Percentiles rank a stretch among this genome's conserved stretches.
Evolutionary conservation across 139 green algal genomes (phyloP).

Genomic region (Prasinococcaceae sp.): DNA sequence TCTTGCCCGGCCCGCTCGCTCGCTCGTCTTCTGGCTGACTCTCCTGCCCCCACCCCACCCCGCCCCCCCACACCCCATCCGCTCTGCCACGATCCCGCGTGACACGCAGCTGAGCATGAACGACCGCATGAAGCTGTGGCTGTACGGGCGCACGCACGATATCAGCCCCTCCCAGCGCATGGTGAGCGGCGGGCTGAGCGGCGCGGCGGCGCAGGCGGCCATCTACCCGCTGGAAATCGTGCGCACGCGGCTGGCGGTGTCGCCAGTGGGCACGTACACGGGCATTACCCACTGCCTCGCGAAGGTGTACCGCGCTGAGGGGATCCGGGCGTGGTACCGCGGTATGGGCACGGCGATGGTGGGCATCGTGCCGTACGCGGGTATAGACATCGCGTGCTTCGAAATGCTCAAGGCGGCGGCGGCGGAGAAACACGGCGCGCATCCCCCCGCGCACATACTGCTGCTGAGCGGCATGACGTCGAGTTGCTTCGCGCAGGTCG

Average conservation of each 20-base stretch:
- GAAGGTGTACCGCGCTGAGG: not conserved
- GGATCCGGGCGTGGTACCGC: conserved; percentile 1
- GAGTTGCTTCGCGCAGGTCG: conserved; percentile 10
- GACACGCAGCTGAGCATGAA: conserved; percentile 10
- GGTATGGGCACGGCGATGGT: conserved; percentile 6
- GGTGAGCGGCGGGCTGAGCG: conserved; percentile 18
- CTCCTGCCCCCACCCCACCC: too few relatives aligned
- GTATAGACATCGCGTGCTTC: conserved; percentile 16
- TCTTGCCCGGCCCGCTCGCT: too few relatives aligned
- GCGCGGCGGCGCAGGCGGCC: conserved; percentile 18
- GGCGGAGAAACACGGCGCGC: too few relatives aligned
- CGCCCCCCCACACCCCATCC: too few relatives aligned
- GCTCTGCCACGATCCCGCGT: too few relatives aligned
- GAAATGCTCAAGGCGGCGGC: conserved; percentile 13
- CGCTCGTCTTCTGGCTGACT: too few relatives aligned
- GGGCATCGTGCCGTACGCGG: conserved; percentile 25
- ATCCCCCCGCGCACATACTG: too few relatives aligned
- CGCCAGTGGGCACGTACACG: conserved; percentile 5
- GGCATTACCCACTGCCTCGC: conserved; percentile 3
- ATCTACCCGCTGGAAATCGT: conserved; percentile 32
- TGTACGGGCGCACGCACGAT: too few relatives aligned
- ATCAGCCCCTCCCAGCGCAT: conserved; percentile 14
- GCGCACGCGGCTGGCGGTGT: conserved; percentile 16
- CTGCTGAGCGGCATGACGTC: conserved; percentile 5
- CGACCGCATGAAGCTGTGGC: conserved; percentile 19